phyloP scores from a whole-genome alignment of 1,139 yeast genomes.

The Yamadazyma aaseri region DNA sequence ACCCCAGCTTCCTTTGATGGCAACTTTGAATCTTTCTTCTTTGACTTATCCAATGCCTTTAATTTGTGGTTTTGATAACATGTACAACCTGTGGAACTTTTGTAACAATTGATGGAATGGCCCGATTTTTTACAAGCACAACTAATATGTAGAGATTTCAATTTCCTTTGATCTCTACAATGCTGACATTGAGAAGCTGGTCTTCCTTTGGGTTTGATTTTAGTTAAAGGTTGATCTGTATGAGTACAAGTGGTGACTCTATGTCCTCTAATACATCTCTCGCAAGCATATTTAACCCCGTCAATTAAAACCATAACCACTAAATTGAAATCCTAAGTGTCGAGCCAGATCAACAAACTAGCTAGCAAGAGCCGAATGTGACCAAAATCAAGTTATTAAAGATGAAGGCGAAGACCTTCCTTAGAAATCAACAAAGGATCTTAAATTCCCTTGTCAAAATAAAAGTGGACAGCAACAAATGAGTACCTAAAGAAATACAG shows the following conservation, averaged over 20 bases:
- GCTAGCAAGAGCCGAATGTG: too few species aligned
- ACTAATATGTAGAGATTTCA: constrained; percentile 64
- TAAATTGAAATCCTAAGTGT: too few species aligned
- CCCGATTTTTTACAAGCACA: constrained; percentile 68
- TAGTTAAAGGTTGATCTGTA: constrained; percentile 83
- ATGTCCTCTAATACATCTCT: constrained; percentile 93
- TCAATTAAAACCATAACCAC: constrained; percentile 79
- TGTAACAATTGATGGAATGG: constrained; percentile 51
- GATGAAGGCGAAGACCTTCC: too few species aligned
- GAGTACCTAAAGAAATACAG: neutral
- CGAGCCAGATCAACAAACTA: too few species aligned
- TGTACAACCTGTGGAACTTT: constrained; percentile 52
- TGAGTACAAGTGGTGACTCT: constrained; percentile 92
- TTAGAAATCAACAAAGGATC: too few species aligned
- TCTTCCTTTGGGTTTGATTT: constrained; percentile 94
- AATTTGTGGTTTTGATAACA: constrained; percentile 35
- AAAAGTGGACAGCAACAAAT: neutral
- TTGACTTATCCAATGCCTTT: constrained; percentile 25
- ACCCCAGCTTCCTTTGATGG: constrained; percentile 1
- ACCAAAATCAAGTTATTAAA: too few species aligned
- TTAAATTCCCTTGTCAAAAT: neutral
- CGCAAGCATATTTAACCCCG: constrained; percentile 95
- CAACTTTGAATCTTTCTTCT: constrained; percentile 18
- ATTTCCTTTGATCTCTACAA: constrained; percentile 77
- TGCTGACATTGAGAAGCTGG: constrained; percentile 91